Conservation (phyloP, 768 basidiomycete genomes). For the Paxillus ammoniavirescens region DNA sequence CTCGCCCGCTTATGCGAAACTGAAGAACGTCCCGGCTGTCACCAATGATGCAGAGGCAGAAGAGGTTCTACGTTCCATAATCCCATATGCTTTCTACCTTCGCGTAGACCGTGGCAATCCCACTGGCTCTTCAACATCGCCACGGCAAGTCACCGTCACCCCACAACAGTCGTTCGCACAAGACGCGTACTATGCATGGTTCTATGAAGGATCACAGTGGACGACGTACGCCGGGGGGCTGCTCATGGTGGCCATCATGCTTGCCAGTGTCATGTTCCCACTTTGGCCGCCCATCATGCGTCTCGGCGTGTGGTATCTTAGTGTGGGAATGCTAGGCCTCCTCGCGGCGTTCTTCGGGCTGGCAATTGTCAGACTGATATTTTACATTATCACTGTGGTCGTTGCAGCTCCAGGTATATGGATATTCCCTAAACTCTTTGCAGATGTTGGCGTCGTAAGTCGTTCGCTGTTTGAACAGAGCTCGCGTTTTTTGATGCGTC, state of each 20-base stretch:
- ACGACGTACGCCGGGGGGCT: conserved; percentile 88
- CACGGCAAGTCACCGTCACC: conserved; percentile 71
- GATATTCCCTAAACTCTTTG: conserved; percentile 98
- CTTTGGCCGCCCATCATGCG: conserved; percentile 94
- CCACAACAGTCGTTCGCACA: conserved; percentile 77
- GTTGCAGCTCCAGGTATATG: conserved; percentile 90
- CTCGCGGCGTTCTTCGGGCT: conserved; percentile 89
- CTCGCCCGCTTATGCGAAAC: conserved; percentile 88
- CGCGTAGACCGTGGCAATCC: conserved; percentile 76
- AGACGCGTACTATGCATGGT: conserved; percentile 93
- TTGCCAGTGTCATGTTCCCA: conserved; percentile 98
- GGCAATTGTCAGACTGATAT: conserved; percentile 86
- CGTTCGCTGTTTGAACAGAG: not conserved
- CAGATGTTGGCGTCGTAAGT: conserved; percentile 97
- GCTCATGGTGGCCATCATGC: conserved; percentile 89
- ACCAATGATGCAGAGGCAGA: conserved; percentile 75
- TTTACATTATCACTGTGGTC: conserved; percentile 91
- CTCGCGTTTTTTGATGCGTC: not conserved
- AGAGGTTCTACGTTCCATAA: conserved; percentile 61
- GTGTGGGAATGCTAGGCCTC: conserved; percentile 82
- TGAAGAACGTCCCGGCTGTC: conserved; percentile 74
- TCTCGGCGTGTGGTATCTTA: conserved; percentile 94
- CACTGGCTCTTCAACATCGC: conserved; percentile 52
- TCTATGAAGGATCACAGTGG: conserved; percentile 93
- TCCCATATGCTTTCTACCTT: conserved; percentile 89